phyloP scores from a whole-genome alignment of 2,329 filamentous ascomycete species.

The Neopestalotiopsis sp. region DNA sequence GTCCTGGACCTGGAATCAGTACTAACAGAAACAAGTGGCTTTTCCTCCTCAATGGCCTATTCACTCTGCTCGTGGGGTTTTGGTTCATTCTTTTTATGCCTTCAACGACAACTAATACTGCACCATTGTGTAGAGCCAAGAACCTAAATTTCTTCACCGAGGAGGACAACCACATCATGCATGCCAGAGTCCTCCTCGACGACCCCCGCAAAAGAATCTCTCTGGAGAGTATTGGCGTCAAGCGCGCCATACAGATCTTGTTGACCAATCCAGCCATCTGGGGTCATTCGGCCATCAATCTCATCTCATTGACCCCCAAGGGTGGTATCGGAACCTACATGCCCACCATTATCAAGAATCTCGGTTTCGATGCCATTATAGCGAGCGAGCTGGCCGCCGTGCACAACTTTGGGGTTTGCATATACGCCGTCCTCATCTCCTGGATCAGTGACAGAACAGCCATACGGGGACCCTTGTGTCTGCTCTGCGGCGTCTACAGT shows the following conservation, averaged over 20 bases:
- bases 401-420: conserved; percentile 3
- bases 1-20: not conserved
- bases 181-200: not conserved
- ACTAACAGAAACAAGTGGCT: not conserved
- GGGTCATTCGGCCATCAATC: not conserved
- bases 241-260: not conserved
- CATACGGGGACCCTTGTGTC: not conserved
- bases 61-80: not conserved
- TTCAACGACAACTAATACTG: not conserved
- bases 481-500: conserved; percentile 8
- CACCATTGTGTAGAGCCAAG: not conserved
- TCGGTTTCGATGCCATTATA: conserved; percentile 6
- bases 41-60: not conserved
- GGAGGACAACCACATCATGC: not conserved
- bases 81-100: not conserved
- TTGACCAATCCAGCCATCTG: not conserved
- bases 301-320: not conserved
- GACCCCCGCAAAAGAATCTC: not conserved
- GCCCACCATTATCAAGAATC: conserved; percentile 12
- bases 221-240: not conserved
- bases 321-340: not conserved
- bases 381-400: not conserved
- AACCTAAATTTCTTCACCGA: not conserved
- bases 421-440: not conserved
- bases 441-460: conserved; percentile 8